Base-by-base conservation (phyloP, 2,329 filamentous ascomycete species). In the Epicoccum sorghinum region DNA sequence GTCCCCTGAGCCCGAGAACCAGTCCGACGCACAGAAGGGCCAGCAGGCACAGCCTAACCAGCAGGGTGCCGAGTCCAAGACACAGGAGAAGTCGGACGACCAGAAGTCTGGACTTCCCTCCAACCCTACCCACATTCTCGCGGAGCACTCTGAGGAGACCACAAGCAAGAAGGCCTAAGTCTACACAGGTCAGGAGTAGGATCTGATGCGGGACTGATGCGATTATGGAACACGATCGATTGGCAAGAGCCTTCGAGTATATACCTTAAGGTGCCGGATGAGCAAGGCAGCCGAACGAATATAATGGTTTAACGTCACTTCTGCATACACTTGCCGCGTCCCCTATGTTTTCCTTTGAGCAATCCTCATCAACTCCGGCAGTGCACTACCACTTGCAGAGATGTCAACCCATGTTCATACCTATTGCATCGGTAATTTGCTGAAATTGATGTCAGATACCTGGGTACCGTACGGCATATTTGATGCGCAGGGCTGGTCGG, bases 1-100 rank as follows among this genome's bases (percentile, higher is more conserved):
- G 77, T 96, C 91, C 29, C 92, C 91, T 58, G 79, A 86, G 47
- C 89, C 90, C 25, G 86, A 90, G 78, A 71, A 74, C 62, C 89
- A 91, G 77, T 78, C 81, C 33, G 87, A 84, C 55, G 76, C 79
- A 50, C 90, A 95, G 78, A 76, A 85, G 54, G 78, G 84, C 60
- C 84, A 83, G 7, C 70, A 82, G 10, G 80, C 86, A 80, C 52
- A 81, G 86, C 64, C 83, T 42, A 79, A 83, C 65, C 78, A 86
- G 60, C 78, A 85, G 39, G 75, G 75, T 59, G 78, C 65, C 37
- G 73, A 61, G 13, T 69, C 74, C 30, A 49, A 65, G 30, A 48
- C 70, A n/a, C 72, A 80, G 57, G 75, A 81, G 48, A 70, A 80
- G 37, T 61, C 57, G 24, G 41, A 58, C 14, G 77, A 85, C 52